Evolutionary conservation across 176 grass and related monocot genomes (phyloP).

Genomic region (Aegilops sharonensis): DNA sequence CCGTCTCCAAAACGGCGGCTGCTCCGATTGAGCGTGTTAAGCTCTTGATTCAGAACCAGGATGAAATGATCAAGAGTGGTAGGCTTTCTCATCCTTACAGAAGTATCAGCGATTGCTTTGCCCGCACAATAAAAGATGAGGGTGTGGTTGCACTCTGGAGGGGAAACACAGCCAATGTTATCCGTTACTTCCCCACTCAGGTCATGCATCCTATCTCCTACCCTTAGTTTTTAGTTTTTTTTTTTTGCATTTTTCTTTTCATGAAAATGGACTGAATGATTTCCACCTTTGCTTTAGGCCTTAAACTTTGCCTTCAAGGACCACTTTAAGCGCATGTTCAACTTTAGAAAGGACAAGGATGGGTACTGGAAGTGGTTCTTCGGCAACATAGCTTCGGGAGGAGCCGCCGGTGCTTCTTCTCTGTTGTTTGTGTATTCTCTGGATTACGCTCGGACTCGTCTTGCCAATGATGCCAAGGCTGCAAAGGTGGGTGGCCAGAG

Average conservation of each 20-base stretch:
- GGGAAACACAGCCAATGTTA: slow-evolving; percentile 87
- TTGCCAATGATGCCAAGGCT: slow-evolving; percentile 80
- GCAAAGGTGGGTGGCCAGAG: slow-evolving; percentile 85
- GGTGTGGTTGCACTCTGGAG: slow-evolving; percentile 76
- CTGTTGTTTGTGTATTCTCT: slow-evolving; percentile 89
- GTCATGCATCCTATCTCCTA: slow-evolving; percentile 1
- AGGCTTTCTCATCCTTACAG: slow-evolving; percentile 89
- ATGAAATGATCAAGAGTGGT: slow-evolving; percentile 94
- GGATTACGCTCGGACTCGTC: slow-evolving; percentile 82
- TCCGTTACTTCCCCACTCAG: slow-evolving; percentile 98
- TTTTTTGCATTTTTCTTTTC: not conserved
- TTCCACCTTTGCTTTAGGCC: slow-evolving; percentile 36
- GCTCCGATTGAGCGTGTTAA: slow-evolving; percentile 96
- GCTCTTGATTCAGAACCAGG: slow-evolving; percentile 93
- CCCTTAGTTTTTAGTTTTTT: not conserved
- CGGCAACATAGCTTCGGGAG: slow-evolving; percentile 93
- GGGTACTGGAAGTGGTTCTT: slow-evolving; percentile 96
- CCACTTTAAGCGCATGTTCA: slow-evolving; percentile 94
- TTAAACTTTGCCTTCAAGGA: slow-evolving; percentile 99
- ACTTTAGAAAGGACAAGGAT: slow-evolving; percentile 89
- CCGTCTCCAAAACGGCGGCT: slow-evolving; percentile 90
- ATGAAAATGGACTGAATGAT: not conserved
- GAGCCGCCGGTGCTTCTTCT: slow-evolving; percentile 85
- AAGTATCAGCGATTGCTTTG: slow-evolving; percentile 84
- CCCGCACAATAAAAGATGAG: slow-evolving; percentile 80